Evolutionary conservation across 1,139 yeast species (phyloP), one percentile per base, ranked within the genome.

Genomic region (Candida tetrigidarum): DNA sequence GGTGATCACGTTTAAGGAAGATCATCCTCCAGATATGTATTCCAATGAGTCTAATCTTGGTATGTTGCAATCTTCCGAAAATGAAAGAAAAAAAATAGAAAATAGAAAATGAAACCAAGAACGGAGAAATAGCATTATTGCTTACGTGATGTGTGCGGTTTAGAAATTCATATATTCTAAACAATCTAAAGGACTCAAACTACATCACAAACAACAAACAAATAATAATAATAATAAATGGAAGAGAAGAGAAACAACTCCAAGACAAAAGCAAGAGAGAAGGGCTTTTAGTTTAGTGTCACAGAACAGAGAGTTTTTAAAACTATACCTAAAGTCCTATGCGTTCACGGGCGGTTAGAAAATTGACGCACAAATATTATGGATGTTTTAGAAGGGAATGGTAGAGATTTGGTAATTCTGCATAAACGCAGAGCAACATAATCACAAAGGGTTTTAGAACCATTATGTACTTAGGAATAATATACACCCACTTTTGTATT

Each of bases 41-140:
- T n/a, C 14, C 34, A 30, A 30, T 30, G 34, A 30, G 34, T 30
- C 20, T 30, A 30, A 16, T 18, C 34, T 30, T 7, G 34, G 34
- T 30, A 30, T 30, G 34, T 30, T 10, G 16, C 19, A 30, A 15
- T 16, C 22, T n/a, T n/a, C n/a, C n/a, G n/a, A n/a, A n/a, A n/a
- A n/a, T n/a, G n/a, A n/a, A n/a, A n/a, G n/a, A n/a, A n/a, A n/a
- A n/a, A n/a, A n/a, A n/a, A n/a, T n/a, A n/a, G n/a, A n/a, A n/a
- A n/a, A n/a, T n/a, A n/a, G n/a, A n/a, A n/a, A n/a, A n/a, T n/a
- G n/a, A n/a, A n/a, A n/a, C n/a, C 25, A 10, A 10, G 6, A 10
- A 10, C 9, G 25, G 25, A 10, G 16, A 30, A 9, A 4, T 16
- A 30, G 10, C 34, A 30, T 30, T 30, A 20, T 30, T n/a, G 22